Conservation (phyloP, 2,329 filamentous ascomycete genomes). For the Neobulgaria alba region DNA sequence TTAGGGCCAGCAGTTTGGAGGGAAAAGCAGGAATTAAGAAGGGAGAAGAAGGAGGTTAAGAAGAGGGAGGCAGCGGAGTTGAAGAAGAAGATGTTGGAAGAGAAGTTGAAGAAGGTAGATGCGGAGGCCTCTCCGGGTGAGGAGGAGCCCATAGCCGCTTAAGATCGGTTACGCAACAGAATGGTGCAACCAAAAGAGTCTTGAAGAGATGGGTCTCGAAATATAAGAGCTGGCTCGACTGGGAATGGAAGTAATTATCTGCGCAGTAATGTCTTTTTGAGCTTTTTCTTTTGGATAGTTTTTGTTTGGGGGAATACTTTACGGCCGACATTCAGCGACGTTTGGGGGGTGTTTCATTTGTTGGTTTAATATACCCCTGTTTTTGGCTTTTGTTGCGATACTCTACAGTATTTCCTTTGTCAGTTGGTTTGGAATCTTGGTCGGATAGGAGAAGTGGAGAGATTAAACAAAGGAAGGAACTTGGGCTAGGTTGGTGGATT, state of each 20-base stretch:
- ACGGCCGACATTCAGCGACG: background rate
- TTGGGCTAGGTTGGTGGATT: no score
- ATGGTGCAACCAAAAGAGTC: no score
- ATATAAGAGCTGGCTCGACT: no score
- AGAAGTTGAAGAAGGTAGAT: constrained; percentile 29
- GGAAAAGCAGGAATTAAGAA: constrained; percentile 31
- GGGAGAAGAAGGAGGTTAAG: constrained; percentile 27
- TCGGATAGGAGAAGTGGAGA: no score
- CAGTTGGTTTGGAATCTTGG: background rate
- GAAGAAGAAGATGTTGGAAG: constrained; percentile 13
- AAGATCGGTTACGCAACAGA: no score
- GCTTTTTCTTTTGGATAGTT: no score
- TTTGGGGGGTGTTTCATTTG: constrained; percentile 7
- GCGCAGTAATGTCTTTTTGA: background rate
- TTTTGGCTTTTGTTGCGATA: no score
- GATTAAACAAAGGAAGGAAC: no score
- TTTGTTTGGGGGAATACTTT: background rate
- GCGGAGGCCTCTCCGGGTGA: no score
- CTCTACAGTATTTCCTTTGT: constrained; percentile 4
- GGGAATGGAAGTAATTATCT: no score
- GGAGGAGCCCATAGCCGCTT: constrained; percentile 2
- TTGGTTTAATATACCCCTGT: constrained; percentile 10
- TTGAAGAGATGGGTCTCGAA: no score
- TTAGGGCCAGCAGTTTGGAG: constrained; percentile 28
- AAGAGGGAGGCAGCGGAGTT: constrained; percentile 27